Percentiles rank a stretch among this genome's conserved stretches.
phyloP scores from a whole-genome alignment of 164 flowering plant genomes.

The Brasenia schreberi region DNA sequence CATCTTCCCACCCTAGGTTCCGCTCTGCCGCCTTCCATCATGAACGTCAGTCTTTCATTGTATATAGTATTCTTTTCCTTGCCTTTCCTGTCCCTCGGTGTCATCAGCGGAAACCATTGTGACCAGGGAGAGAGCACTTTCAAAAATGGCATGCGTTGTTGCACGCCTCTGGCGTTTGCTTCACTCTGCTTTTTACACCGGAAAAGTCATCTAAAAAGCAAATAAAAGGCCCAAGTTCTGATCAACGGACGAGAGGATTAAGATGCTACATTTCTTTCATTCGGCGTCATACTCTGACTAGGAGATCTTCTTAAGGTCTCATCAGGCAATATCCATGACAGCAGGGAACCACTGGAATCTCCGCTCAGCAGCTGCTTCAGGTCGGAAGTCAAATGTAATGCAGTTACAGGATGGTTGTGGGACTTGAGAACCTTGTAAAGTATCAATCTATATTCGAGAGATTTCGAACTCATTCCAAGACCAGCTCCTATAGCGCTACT shows the following conservation, averaged over 20 bases:
- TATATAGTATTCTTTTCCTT: neutral
- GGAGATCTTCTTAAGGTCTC: conserved; percentile 50
- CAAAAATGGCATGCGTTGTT: no score
- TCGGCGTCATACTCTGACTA: conserved; percentile 28
- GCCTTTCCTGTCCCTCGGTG: neutral
- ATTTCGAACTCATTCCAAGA: conserved; percentile 25
- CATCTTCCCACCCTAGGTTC: neutral
- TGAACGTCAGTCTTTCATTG: neutral
- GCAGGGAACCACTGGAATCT: conserved; percentile 74
- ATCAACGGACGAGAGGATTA: neutral
- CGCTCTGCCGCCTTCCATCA: neutral
- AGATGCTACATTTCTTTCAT: neutral
- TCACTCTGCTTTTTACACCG: neutral
- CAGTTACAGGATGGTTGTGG: conserved; percentile 83
- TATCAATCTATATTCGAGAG: conserved; percentile 70
- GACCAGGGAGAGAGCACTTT: neutral
- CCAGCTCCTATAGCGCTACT: conserved; percentile 17
- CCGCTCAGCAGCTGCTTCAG: conserved; percentile 86
- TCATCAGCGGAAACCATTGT: neutral
- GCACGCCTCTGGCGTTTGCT: neutral
- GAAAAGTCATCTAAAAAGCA: neutral
- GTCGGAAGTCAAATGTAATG: conserved; percentile 67
- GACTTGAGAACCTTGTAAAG: conserved; percentile 75
- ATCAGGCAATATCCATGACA: conserved; percentile 84
- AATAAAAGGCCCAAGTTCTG: neutral